These are phyloP conservation scores for Schizophyllum commune DNA, from an alignment of 1,284 basidiomycete species.

Conservation along the genomic window DNA sequence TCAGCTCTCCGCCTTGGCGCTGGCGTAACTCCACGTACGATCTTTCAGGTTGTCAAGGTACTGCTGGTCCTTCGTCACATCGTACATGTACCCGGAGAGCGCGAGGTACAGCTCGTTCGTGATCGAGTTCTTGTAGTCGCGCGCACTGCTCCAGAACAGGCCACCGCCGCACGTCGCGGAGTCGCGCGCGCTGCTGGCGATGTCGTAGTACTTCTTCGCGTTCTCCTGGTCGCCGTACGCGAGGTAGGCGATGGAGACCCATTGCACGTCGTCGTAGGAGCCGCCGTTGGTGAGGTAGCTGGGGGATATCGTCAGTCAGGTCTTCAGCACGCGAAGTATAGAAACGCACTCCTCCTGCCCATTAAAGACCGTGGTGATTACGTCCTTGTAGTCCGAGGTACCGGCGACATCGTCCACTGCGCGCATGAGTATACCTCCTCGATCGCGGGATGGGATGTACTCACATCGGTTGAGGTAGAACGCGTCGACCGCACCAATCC, in stretches of 20 bases:
- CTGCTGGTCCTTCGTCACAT: conserved; percentile 12
- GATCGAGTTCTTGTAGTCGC: conserved; percentile 17
- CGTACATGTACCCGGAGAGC: conserved; percentile 14
- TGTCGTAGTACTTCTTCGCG: conserved; percentile 15
- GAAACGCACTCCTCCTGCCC: conserved; percentile 7
- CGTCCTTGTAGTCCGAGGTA: conserved; percentile 6
- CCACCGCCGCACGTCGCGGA: conserved; percentile 9
- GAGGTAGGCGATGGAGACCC: conserved; percentile 16
- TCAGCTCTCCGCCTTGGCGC: background rate
- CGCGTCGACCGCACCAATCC: conserved; percentile 14
- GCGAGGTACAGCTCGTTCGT: conserved; percentile 17
- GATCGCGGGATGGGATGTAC: background rate
- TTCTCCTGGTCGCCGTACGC: conserved; percentile 9
- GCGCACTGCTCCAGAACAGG: conserved; percentile 14
- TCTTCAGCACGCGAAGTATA: too few relatives aligned
- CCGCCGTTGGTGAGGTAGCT: conserved; percentile 12
- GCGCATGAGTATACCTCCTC: background rate
- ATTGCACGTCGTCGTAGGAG: conserved; percentile 17
- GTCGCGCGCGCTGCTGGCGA: conserved; percentile 10
- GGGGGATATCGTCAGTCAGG: too few relatives aligned
- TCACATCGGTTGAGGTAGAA: conserved; percentile 13
- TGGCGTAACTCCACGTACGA: conserved; percentile 5
- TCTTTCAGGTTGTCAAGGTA: conserved; percentile 12
- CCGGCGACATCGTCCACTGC: conserved; percentile 13
- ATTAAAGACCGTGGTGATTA: conserved; percentile 15